Conservation (phyloP, 164 flowering plant genomes). For the Annona squamosa region DNA sequence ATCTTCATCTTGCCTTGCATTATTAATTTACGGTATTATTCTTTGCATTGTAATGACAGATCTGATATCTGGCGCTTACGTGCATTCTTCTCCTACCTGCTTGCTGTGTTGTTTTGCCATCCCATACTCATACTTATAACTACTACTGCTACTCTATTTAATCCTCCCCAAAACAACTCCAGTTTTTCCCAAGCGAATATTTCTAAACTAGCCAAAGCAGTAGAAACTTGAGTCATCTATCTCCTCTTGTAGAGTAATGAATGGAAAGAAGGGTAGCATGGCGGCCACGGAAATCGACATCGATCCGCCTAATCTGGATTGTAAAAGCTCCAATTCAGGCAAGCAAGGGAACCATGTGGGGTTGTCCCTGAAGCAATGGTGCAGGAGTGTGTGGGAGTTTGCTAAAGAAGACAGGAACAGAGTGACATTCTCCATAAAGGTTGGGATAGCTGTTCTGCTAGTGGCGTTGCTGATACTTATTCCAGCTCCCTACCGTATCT, state of each 20-base stretch:
- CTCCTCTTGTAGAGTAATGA: slow-evolving; percentile 36
- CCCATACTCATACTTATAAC: slow-evolving; percentile 26
- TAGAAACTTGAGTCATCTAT: not conserved
- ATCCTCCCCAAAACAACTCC: not conserved
- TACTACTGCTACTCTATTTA: not conserved
- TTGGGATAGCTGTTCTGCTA: slow-evolving; percentile 64
- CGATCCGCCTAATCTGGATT: not conserved
- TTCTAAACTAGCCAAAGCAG: not conserved
- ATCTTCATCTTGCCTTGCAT: slow-evolving; percentile 26
- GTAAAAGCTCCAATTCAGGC: slow-evolving; percentile 1
- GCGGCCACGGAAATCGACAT: slow-evolving; percentile 14
- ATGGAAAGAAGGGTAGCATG: slow-evolving; percentile 41
- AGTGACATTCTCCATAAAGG: slow-evolving; percentile 62
- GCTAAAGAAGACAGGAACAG: slow-evolving; percentile 57
- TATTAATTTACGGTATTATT: slow-evolving; percentile 26
- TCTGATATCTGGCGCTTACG: slow-evolving; percentile 18
- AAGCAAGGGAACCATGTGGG: slow-evolving; percentile 15
- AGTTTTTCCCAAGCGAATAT: not conserved
- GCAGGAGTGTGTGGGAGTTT: slow-evolving; percentile 43
- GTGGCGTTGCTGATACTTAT: slow-evolving; percentile 66
- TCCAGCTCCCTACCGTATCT: slow-evolving; percentile 57
- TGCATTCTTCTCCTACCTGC: slow-evolving; percentile 38
- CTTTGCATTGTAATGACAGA: slow-evolving; percentile 16
- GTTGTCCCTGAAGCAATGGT: slow-evolving; percentile 29
- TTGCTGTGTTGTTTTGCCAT: slow-evolving; percentile 10